These are phyloP conservation scores for Gossypium ekmanianum DNA, from an alignment of 345 rosid genomes.

Conservation along the genomic window DNA sequence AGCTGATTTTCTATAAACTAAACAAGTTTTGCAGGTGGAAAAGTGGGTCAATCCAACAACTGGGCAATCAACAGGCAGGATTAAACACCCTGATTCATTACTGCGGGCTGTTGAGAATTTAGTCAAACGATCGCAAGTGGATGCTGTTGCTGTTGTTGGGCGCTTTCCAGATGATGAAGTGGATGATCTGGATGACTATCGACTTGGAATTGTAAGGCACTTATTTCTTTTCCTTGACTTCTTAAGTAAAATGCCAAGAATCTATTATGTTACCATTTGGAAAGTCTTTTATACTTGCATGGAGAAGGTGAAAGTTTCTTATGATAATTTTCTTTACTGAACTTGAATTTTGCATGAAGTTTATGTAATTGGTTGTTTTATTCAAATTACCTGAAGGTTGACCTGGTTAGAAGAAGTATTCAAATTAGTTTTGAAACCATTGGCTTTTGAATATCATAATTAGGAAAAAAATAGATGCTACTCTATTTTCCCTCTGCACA, in stretches of 20 bases:
- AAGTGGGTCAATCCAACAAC: conserved; percentile 54
- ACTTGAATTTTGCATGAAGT: background rate
- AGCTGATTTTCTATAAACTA: background rate
- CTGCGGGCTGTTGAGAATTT: conserved; percentile 45
- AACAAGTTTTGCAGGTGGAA: conserved; percentile 39
- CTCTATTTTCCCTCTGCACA: background rate
- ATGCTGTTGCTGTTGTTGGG: conserved; percentile 55
- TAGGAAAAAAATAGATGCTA: background rate
- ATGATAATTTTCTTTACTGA: background rate
- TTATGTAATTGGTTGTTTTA: background rate
- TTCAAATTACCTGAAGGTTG: background rate
- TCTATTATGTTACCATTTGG: background rate
- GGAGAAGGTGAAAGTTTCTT: background rate
- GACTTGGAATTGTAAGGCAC: conserved; percentile 46
- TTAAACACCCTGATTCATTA: conserved; percentile 47
- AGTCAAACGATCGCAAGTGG: conserved; percentile 36
- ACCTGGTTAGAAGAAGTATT: background rate
- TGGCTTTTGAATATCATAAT: background rate
- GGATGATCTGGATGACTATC: conserved; percentile 43
- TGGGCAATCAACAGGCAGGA: conserved; percentile 60
- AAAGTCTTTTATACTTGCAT: background rate
- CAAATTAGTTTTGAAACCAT: background rate
- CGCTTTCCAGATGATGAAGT: conserved; percentile 57
- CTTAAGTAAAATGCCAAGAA: background rate
- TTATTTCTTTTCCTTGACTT: background rate